Evolutionary conservation across 129 eudicot genomes (phyloP), one percentile per base, ranked within the genome.

Genomic region (Centella asiatica): DNA sequence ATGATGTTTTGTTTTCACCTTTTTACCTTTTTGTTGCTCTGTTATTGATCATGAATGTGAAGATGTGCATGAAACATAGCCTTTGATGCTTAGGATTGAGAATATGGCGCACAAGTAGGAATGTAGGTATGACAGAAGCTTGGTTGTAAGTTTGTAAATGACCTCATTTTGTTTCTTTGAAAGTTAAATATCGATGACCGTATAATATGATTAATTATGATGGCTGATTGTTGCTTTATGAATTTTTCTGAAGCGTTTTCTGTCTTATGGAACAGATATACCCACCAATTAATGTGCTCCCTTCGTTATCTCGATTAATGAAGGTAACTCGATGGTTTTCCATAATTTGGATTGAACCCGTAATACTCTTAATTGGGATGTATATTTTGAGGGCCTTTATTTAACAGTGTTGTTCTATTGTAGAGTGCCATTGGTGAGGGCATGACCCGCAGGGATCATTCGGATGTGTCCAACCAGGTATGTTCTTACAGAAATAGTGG

Each of bases 361-460:
- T 61, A 44, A 42, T 62, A 27, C 29, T 72, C 42, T 14, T 23
- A 42, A 12, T 42, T 34, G 42, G 33, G 5, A 47, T 39, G 19
- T 32, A 36, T 57, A 45, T 7, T 7, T 32, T 20, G 37, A 59
- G 62, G 46, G 62, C 32, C 20, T 60, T 49, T 37, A 47, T 33
- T 23, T 62, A 61, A 74, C 39, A 45, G 2, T 19, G 14, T 37
- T 69, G 62, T 71, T 46, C 32, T 69, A 62, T 68, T 73, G 76
- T 83, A 90, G 95, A 90, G 98, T 87, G 95, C 97, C 65, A 90
- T 90, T 74, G 97, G 97, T 76, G 97, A 90, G 79, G 97, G 97
- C 15, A 90, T 90, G 97, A 90, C 97, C 60, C 95, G 97, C 44
- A 74, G 75, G 76, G 97, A 90, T 72, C 97, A 90, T 78, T 78